Base-by-base conservation (phyloP, 2,329 filamentous ascomycete species). In the Bipolaris cookei region DNA sequence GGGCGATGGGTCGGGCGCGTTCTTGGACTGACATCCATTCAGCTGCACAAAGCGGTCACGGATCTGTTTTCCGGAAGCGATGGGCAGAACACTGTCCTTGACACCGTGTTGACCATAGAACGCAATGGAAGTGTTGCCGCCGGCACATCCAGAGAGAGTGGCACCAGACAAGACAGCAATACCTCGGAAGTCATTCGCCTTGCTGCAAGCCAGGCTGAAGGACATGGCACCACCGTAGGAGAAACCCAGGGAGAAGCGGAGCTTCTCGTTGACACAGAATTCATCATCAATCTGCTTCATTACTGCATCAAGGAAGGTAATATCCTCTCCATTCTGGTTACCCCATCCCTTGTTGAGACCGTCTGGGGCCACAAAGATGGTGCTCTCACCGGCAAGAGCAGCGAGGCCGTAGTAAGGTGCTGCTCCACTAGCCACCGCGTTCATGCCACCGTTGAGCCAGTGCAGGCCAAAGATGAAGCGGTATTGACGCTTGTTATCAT, bases 151-250 rank as follows among this genome's bases (percentile, higher is more conserved):
- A 16, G 56, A 63, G 10, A 70, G 49, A 14, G 46, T 54, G 2
- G 56, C 67, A 14, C 66, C 67, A 34, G 64, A 67, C 7, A 68
- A 46, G 10, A 64, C 60, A 32, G 76, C 74, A 16, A 82, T 74
- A 39, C 77, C 80, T 32, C 76, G 74, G 66, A 80, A 76, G 46
- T 69, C 68, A 16, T 67, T 63, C 3, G 78, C 72, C 14, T 75
- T 74, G 2, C 78, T 73, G 61, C 79, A 82, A 3, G 80, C 79
- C 13, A 81, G 64, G 1, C 75, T 69, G 64, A 73, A 79, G 3
- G 71, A 74, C 77, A 82, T 81, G 42, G 76, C 75, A 38, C 72
- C 79, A 35, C 80, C 79, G 62, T 79, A 81, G 57, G 76, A 78
- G 67, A 79, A 81, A n/a, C 79, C 79, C 1, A 78, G 78, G 23